These are phyloP conservation scores for Nemania sp. DNA, from an alignment of 2,329 filamentous ascomycete genomes.

Conservation along the genomic window DNA sequence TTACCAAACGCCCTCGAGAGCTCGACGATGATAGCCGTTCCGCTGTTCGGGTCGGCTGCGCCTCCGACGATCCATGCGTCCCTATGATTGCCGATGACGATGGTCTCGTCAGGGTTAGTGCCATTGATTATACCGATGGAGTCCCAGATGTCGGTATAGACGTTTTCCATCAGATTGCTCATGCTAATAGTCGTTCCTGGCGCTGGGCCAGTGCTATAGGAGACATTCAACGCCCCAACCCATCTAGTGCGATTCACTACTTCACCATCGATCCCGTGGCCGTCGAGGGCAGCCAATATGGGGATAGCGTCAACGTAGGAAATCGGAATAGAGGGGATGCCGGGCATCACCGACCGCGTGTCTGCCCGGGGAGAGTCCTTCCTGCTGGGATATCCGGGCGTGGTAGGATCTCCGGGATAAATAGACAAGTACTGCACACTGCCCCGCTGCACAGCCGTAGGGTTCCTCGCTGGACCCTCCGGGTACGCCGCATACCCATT, in stretches of 20 bases:
- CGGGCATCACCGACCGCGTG: conserved; percentile 71
- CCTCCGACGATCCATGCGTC: conserved; percentile 89
- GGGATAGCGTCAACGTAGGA: conserved; percentile 82
- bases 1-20: conserved; percentile 78
- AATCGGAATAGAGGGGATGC: conserved; percentile 84
- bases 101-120: conserved; percentile 77
- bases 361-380: conserved; percentile 75
- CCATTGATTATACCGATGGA: conserved; percentile 86
- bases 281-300: conserved; percentile 81
- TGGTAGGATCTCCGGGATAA: conserved; percentile 76
- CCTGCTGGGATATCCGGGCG: conserved; percentile 83
- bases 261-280: conserved; percentile 75
- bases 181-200: conserved; percentile 72
- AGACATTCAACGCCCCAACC: conserved; percentile 64
- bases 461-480: conserved; percentile 80
- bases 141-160: conserved; percentile 78
- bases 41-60: conserved; percentile 85
- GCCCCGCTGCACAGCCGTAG: conserved; percentile 81
- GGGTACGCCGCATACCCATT: conserved; percentile 81
- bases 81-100: conserved; percentile 83
- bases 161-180: conserved; percentile 76
- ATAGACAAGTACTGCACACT: conserved; percentile 78
- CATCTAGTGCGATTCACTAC: conserved; percentile 71
- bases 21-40: conserved; percentile 81
- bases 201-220: conserved; percentile 59